Evolutionary conservation across 805 yeast genomes (phyloP).

Genomic region (Saturnispora mendoncae): DNA sequence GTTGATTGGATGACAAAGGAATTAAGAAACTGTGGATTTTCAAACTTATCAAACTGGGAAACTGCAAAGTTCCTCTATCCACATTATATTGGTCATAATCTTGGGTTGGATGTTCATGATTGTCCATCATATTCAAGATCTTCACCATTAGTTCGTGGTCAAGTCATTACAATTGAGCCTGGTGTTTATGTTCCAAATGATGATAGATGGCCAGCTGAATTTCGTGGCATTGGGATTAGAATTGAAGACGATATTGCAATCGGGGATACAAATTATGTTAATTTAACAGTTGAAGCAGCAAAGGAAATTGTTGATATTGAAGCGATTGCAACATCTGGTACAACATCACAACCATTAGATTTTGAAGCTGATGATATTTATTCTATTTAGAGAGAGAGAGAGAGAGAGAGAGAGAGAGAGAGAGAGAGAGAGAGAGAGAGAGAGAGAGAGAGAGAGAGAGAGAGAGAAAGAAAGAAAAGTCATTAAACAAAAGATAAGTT

Average conservation of each 20-base stretch:
- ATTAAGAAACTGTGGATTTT: slow-evolving; percentile 64
- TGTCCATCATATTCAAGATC: slow-evolving; percentile 55
- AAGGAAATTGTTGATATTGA: slow-evolving; percentile 84
- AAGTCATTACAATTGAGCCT: slow-evolving; percentile 91
- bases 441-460: too few species aligned
- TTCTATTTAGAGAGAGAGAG: too few species aligned
- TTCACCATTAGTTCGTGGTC: slow-evolving; percentile 49
- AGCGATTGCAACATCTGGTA: slow-evolving; percentile 50
- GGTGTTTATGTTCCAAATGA: slow-evolving; percentile 82
- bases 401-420: too few species aligned
- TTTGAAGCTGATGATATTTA: slow-evolving; percentile 33
- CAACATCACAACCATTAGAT: slow-evolving; percentile 34
- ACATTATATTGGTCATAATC: slow-evolving; percentile 91
- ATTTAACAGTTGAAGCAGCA: slow-evolving; percentile 71
- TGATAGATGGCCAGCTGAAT: slow-evolving; percentile 66
- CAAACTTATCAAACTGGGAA: slow-evolving; percentile 41
- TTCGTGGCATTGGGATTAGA: slow-evolving; percentile 84
- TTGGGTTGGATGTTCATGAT: slow-evolving; percentile 90
- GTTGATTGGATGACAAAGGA: slow-evolving; percentile 52
- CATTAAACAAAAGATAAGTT: background rate
- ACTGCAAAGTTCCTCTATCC: slow-evolving; percentile 62
- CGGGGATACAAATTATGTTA: slow-evolving; percentile 46
- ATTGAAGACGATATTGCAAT: slow-evolving; percentile 90
- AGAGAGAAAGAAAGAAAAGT: slow-evolving; percentile 1
- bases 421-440: too few species aligned